Conservation (phyloP, 2,329 filamentous ascomycete species). For the Cordyceps fumosorosea region DNA sequence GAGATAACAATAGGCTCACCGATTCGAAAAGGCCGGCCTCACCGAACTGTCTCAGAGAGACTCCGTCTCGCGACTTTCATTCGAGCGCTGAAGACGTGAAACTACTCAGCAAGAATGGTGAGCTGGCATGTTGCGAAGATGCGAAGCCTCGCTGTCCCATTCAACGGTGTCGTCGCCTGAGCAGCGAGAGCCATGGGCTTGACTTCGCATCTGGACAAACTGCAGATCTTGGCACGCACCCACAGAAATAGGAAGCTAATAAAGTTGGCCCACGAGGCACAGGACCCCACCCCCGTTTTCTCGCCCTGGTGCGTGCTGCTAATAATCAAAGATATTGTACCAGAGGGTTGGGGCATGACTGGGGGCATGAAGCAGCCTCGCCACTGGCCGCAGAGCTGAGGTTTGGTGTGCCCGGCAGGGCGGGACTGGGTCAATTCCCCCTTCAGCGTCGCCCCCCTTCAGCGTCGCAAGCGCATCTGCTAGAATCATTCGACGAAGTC, state of each 20-base stretch:
- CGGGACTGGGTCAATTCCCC: neutral
- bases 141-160: neutral
- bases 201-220: constrained; percentile 4
- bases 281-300: constrained; percentile 1
- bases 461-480: neutral
- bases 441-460: neutral
- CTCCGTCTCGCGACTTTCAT: neutral
- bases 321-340: constrained; percentile 4
- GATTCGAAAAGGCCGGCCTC: neutral
- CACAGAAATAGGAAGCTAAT: neutral
- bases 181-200: neutral
- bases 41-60: neutral
- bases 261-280: constrained; percentile 7
- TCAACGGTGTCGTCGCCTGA: neutral
- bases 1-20: neutral
- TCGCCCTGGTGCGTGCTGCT: neutral
- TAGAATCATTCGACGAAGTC: neutral
- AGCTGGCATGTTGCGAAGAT: neutral
- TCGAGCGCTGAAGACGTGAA: neutral
- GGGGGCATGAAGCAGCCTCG: neutral
- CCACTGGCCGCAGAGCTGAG: neutral
- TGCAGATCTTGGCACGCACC: constrained; percentile 12
- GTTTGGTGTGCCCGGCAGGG: neutral
- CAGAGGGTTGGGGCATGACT: neutral
- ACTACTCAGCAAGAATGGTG: neutral